phyloP scores from a whole-genome alignment of 805 yeast species.

The Komagataella phaffii region DNA sequence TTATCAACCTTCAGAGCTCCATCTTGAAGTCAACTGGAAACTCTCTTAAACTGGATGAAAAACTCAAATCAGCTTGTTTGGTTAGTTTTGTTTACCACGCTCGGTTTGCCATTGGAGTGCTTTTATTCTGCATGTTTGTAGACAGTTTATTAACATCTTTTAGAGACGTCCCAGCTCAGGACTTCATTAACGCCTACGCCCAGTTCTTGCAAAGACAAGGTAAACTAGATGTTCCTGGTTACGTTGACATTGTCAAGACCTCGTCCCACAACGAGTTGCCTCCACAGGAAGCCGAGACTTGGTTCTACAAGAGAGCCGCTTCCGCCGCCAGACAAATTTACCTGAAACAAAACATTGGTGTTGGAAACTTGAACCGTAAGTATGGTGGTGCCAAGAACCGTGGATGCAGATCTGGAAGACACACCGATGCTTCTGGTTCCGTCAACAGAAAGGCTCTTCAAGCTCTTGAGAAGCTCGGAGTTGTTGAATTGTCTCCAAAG shows the following conservation, averaged over 20 bases:
- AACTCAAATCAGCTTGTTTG: neutral
- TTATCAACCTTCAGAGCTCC: neutral
- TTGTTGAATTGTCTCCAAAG: slow-evolving; percentile 89
- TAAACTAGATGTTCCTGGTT: slow-evolving; percentile 98
- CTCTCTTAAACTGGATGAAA: neutral
- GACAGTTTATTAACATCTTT: neutral
- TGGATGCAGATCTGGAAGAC: slow-evolving; percentile 97
- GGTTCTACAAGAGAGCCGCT: slow-evolving; percentile 99
- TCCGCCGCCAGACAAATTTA: slow-evolving; percentile 99
- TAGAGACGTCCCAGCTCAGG: slow-evolving; percentile 99
- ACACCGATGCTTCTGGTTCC: slow-evolving; percentile 98
- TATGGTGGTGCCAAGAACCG: slow-evolving; percentile 99
- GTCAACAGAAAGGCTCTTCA: slow-evolving; percentile 97
- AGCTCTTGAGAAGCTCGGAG: slow-evolving; percentile 96
- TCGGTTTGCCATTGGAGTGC: neutral
- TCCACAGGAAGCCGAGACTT: slow-evolving; percentile 98
- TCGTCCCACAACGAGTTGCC: slow-evolving; percentile 98
- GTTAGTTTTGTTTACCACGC: slow-evolving; percentile 1
- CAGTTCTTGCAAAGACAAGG: slow-evolving; percentile 99
- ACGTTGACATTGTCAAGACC: slow-evolving; percentile 99
- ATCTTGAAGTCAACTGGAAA: neutral
- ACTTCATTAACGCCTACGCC: slow-evolving; percentile 98
- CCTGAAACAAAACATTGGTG: slow-evolving; percentile 99
- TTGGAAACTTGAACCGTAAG: slow-evolving; percentile 96
- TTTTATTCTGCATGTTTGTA: neutral